Evolutionary conservation across 345 rosid genomes (phyloP).

Genomic region (Populus deltoides): DNA sequence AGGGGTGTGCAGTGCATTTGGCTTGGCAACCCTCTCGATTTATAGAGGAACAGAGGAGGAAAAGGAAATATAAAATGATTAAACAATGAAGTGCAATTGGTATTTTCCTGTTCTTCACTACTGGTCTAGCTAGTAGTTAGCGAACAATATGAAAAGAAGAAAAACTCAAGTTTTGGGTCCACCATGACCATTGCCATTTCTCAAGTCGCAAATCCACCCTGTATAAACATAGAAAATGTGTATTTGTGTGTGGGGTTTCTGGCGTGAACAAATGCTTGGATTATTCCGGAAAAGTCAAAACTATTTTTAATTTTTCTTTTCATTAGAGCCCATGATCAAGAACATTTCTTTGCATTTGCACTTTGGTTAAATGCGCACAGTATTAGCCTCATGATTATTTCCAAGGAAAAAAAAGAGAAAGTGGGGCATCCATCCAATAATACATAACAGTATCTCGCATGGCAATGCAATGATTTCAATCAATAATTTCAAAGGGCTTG

Average conservation of each 20-base stretch:
- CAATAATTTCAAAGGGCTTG: too few relatives aligned
- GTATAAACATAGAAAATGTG: neutral
- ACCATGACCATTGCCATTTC: neutral
- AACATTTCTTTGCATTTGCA: neutral
- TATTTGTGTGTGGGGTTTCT: too few relatives aligned
- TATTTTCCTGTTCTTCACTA: neutral
- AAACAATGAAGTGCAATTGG: neutral
- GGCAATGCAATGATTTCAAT: too few relatives aligned
- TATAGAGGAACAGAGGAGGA: conserved; percentile 45
- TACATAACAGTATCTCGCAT: too few relatives aligned
- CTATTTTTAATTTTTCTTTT: too few relatives aligned
- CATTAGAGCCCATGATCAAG: neutral
- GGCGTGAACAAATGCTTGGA: neutral
- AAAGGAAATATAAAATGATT: conserved; percentile 2
- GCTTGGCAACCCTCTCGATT: conserved; percentile 32
- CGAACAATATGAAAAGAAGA: neutral
- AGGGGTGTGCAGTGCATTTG: conserved; percentile 15
- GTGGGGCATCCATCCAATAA: neutral
- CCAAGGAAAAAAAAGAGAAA: neutral
- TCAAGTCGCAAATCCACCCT: neutral
- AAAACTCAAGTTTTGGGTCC: neutral
- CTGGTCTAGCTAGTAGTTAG: neutral
- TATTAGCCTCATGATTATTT: neutral
- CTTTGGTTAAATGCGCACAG: neutral
- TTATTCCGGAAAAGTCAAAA: neutral